Percentiles rank a stretch among this genome's conserved stretches.
Evolutionary conservation across 345 rosid genomes (phyloP).

Genomic region (Eucalyptus grandis): DNA sequence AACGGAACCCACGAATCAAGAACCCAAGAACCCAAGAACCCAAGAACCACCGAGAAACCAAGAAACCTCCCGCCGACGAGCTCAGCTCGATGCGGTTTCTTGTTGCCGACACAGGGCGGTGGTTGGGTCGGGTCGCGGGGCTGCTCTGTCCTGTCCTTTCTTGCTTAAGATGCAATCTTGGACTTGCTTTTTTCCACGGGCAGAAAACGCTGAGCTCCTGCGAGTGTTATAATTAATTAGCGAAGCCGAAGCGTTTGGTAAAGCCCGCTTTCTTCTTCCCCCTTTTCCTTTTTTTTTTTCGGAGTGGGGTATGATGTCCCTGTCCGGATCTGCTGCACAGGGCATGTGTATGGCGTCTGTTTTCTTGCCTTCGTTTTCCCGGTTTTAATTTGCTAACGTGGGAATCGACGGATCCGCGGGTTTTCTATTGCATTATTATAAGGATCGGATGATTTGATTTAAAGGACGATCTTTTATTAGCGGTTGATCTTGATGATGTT

Average conservation of each 20-base stretch:
- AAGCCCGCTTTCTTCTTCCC: not conserved
- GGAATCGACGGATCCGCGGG: not conserved
- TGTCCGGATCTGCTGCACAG: conserved; percentile 1
- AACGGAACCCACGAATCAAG: not conserved
- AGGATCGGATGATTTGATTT: not conserved
- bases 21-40: not conserved
- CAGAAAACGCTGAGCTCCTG: not conserved
- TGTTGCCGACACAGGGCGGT: not conserved
- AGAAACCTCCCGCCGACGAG: not conserved
- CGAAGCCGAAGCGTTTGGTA: not conserved
- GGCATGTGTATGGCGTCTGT: not conserved
- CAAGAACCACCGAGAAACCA: not conserved
- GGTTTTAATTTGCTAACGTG: not conserved
- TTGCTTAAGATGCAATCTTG: not conserved
- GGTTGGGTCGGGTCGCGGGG: not conserved
- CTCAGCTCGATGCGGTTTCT: not conserved
- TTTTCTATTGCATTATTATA: not conserved
- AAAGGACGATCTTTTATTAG: not conserved
- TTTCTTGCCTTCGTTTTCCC: not conserved
- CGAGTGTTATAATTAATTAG: not conserved
- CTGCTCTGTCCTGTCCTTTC: not conserved
- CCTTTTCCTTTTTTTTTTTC: not conserved
- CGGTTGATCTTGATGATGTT: not conserved
- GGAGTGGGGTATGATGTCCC: not conserved
- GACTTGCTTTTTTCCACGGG: not conserved